Percentiles rank a stretch among this genome's conserved stretches.
Conservation (phyloP, 306 rosid genomes). For the Bauhinia variegata region DNA sequence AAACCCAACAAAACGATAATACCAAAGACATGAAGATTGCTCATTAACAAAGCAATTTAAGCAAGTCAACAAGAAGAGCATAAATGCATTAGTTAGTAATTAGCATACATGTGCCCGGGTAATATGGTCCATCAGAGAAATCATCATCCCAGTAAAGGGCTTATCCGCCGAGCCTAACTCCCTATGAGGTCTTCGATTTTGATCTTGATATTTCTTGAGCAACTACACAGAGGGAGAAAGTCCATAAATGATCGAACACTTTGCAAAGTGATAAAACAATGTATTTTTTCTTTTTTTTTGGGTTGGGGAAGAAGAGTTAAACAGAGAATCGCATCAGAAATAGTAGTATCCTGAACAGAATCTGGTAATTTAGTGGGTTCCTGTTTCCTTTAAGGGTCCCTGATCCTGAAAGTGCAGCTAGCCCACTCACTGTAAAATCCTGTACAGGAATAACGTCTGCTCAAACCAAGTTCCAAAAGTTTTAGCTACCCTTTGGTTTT, state of each 20-base stretch:
- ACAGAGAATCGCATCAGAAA: conserved; percentile 55
- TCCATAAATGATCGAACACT: background rate
- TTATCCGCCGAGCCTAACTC: conserved; percentile 54
- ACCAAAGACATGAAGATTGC: conserved; percentile 5
- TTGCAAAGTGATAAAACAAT: too few relatives aligned
- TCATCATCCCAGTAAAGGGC: conserved; percentile 73
- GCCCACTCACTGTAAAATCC: conserved; percentile 84
- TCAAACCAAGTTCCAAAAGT: too few relatives aligned
- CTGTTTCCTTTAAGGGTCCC: conserved; percentile 71
- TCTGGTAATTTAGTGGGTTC: conserved; percentile 62
- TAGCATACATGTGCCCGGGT: conserved; percentile 61
- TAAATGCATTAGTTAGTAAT: too few relatives aligned
- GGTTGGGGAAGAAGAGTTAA: conserved; percentile 1
- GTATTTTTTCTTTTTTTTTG: too few relatives aligned
- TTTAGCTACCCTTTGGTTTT: too few relatives aligned
- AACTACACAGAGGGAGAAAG: conserved; percentile 38
- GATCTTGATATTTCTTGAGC: conserved; percentile 70
- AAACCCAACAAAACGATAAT: conserved; percentile 4
- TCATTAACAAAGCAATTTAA: background rate
- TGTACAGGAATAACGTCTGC: conserved; percentile 58
- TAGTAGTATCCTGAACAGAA: conserved; percentile 57
- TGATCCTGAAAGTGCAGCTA: conserved; percentile 68
- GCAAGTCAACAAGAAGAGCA: background rate
- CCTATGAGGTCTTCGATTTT: conserved; percentile 49
- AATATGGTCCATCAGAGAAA: conserved; percentile 84